Evolutionary conservation across 73 alveolate species (phyloP).

Genomic region (Symbiodinium pilosum): DNA sequence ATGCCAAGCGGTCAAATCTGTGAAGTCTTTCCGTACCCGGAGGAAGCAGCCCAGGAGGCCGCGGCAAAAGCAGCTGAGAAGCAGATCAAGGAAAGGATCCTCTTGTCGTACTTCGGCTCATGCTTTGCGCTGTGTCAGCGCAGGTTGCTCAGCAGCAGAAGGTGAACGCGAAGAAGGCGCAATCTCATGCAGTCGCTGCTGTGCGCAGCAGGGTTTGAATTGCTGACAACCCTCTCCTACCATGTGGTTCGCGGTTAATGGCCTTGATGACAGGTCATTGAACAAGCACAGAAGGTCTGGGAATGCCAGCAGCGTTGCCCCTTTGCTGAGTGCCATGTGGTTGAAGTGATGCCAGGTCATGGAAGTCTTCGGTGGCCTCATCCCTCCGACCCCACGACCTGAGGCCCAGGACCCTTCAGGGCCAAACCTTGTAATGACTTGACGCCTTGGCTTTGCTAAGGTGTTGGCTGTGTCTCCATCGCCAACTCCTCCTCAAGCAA

Average conservation of each 20-base stretch:
- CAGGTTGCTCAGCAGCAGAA: slow-evolving; percentile 15
- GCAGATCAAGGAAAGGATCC: background rate
- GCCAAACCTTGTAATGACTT: background rate
- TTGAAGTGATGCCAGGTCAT: background rate
- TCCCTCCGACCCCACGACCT: background rate
- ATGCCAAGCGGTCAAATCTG: too few species aligned
- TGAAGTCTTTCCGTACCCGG: background rate
- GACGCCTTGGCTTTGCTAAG: too few species aligned
- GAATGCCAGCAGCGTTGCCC: background rate
- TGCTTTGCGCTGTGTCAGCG: too few species aligned
- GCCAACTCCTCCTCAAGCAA: background rate
- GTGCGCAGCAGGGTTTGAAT: too few species aligned
- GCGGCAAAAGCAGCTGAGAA: background rate
- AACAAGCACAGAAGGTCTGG: background rate
- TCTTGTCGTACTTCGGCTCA: too few species aligned
- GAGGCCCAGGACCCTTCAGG: background rate
- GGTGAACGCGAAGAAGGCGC: background rate
- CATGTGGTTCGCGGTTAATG: too few species aligned
- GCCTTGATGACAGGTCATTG: too few species aligned
- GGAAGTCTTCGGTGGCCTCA: background rate
- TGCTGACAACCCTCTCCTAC: too few species aligned
- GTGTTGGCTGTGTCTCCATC: background rate
- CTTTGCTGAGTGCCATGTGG: background rate
- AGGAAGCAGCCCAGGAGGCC: background rate
- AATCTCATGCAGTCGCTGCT: too few species aligned